Percentiles rank a stretch among this genome's conserved stretches.
These are phyloP conservation scores for Lactarius evosmus DNA, from an alignment of 768 basidiomycete genomes.

Conservation along the genomic window DNA sequence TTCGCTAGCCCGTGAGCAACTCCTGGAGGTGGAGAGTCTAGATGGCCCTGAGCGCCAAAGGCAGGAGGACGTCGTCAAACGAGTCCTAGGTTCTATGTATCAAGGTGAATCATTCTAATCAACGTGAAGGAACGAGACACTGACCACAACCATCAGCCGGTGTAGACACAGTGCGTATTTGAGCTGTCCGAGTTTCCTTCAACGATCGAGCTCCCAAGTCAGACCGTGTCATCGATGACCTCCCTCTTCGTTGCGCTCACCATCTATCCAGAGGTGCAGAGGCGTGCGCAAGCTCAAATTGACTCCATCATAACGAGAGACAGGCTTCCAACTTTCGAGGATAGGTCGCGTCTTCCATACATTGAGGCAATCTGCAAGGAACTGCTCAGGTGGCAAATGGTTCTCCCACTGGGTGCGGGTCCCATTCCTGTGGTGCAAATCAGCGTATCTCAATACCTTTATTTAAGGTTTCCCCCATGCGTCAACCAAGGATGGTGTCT, in stretches of 20 bases:
- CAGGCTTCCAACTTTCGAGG: slow-evolving; percentile 17
- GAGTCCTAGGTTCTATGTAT: no score
- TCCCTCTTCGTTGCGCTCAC: slow-evolving; percentile 1
- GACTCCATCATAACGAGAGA: slow-evolving; percentile 15
- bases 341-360: slow-evolving; percentile 14
- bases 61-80: no score
- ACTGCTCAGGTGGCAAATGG: slow-evolving; percentile 10
- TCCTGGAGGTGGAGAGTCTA: no score
- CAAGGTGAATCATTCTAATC: no score
- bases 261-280: slow-evolving; percentile 18
- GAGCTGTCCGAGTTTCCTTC: neutral
- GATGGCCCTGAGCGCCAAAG: no score
- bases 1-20: no score
- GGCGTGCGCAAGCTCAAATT: slow-evolving; percentile 17
- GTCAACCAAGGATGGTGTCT: slow-evolving; percentile 12
- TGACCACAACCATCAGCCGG: neutral
- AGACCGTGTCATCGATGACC: slow-evolving; percentile 1
- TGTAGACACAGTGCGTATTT: neutral
- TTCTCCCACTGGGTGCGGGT: slow-evolving; percentile 1
- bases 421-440: neutral
- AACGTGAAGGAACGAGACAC: no score
- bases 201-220: neutral
- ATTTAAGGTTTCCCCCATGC: slow-evolving; percentile 16
- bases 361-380: slow-evolving; percentile 21
- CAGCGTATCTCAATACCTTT: no score